Evolutionary conservation across 1,284 basidiomycete species (phyloP), one percentile per base, ranked within the genome.

Genomic region (Trichosporon inkin): DNA sequence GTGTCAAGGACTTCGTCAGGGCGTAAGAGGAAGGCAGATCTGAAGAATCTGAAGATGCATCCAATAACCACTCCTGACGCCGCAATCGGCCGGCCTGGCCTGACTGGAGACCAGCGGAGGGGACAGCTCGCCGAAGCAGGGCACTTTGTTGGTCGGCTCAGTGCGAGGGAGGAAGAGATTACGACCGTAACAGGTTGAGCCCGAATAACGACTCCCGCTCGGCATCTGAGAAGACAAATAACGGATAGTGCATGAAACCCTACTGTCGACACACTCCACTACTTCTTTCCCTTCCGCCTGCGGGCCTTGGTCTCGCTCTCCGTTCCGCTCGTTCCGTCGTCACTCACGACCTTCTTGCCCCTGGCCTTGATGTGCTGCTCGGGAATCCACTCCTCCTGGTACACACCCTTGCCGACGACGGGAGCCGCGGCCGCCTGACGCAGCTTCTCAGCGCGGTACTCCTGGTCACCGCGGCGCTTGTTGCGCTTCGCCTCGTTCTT

Each of bases 331-430:
- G 68, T 68, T 24, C 71, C 61, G 28, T 70, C 73, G 55, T 70
- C 71, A 10, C 63, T 70, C 19, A 67, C 66, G 39, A 71, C 56
- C n/a, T 67, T 71, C 61, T 71, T 51, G 57, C 53, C 53, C 66
- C 59, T 88, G 80, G 85, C 87, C 80, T 85, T 88, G 65, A 92
- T 79, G 69, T 92, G 90, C 69, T 90, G 87, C 67, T 86, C 87
- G 16, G 91, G 91, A 69, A 94, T 93, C 91, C 91, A 94, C 71
- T 93, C 90, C 73, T 93, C 90, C 70, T 91, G 85, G 69, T 92
- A 92, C 55, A 85, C 86, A 60, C 85, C 84, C n/a, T 86, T 86
- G 41, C 84, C 83, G 5, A 84, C 69, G 40, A 84, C 70, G 6
- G 68, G 62, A 40, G 64, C 61, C 52, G 66, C 65, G 39, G 39